Evolutionary conservation across 805 yeast species (phyloP).

Genomic region (Candida chauliodis): DNA sequence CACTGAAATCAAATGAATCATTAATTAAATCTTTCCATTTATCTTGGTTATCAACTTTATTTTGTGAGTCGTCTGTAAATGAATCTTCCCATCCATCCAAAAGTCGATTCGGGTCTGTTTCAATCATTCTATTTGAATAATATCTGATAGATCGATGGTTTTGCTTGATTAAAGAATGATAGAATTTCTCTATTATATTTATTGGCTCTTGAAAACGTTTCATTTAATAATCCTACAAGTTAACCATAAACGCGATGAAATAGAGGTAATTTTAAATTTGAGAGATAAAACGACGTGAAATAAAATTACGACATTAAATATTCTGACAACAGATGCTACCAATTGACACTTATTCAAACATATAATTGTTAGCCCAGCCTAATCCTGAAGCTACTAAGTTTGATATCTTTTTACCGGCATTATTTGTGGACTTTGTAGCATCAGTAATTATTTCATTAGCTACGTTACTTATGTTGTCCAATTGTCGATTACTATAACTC

Average conservation of each 20-base stretch:
- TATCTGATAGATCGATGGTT: too few species aligned
- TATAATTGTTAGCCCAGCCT: constrained; percentile 47
- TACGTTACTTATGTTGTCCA: constrained; percentile 1
- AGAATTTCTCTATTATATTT: not conserved
- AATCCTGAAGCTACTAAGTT: constrained; percentile 51
- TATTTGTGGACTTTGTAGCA: constrained; percentile 19
- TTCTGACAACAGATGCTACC: not conserved
- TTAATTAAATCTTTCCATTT: constrained; percentile 5
- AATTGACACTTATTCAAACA: not conserved
- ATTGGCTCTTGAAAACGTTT: not conserved
- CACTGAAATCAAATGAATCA: constrained; percentile 5
- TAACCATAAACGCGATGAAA: constrained; percentile 1
- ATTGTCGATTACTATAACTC: not conserved
- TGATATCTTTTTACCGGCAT: constrained; percentile 46
- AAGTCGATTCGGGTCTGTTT: constrained; percentile 2
- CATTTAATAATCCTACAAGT: not conserved
- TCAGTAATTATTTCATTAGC: constrained; percentile 4
- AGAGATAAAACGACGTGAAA: too few species aligned
- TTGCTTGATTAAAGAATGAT: too few species aligned
- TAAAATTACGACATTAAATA: too few species aligned
- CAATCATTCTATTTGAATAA: not conserved
- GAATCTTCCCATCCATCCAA: constrained; percentile 4
- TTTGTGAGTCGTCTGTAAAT: not conserved
- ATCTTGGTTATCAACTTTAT: not conserved
- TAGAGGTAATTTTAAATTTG: too few species aligned